phyloP scores from a whole-genome alignment of 495 filamentous ascomycete genomes.

The Xylaria curta region DNA sequence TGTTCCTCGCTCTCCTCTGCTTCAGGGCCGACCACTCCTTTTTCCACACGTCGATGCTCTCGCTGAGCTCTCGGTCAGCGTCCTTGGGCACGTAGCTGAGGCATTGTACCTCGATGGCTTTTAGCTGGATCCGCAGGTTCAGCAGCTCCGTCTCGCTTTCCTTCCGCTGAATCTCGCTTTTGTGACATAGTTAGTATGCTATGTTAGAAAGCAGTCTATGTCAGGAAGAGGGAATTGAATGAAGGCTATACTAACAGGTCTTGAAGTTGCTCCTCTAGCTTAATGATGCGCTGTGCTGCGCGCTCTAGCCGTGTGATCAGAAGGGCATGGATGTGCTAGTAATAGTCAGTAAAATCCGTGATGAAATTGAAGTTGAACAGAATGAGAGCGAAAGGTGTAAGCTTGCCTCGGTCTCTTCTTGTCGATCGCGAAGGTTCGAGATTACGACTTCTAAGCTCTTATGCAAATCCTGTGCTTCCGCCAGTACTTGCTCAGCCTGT shows the following conservation, averaged over 20 bases:
- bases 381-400: background rate
- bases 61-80: conserved; percentile 49
- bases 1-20: conserved; percentile 35
- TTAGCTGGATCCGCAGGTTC: conserved; percentile 59
- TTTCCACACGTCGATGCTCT: conserved; percentile 55
- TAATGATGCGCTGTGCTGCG: conserved; percentile 58
- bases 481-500: conserved; percentile 43
- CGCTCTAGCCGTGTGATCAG: conserved; percentile 57
- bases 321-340: conserved; percentile 60
- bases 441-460: conserved; percentile 46
- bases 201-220: background rate
- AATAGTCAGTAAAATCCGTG: conserved; percentile 13
- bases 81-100: conserved; percentile 47
- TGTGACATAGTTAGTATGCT: conserved; percentile 26
- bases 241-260: conserved; percentile 50
- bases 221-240: background rate
- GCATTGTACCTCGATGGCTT: conserved; percentile 59
- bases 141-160: conserved; percentile 53
- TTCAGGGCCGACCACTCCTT: conserved; percentile 48
- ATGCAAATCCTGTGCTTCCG: conserved; percentile 50
- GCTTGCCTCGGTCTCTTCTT: conserved; percentile 59
- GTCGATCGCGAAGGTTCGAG: conserved; percentile 48
- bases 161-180: conserved; percentile 45
- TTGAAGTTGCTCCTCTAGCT: conserved; percentile 54
- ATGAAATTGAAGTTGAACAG: background rate